phyloP scores from a whole-genome alignment of 805 yeast genomes.

The Metschnikowia proteae region DNA sequence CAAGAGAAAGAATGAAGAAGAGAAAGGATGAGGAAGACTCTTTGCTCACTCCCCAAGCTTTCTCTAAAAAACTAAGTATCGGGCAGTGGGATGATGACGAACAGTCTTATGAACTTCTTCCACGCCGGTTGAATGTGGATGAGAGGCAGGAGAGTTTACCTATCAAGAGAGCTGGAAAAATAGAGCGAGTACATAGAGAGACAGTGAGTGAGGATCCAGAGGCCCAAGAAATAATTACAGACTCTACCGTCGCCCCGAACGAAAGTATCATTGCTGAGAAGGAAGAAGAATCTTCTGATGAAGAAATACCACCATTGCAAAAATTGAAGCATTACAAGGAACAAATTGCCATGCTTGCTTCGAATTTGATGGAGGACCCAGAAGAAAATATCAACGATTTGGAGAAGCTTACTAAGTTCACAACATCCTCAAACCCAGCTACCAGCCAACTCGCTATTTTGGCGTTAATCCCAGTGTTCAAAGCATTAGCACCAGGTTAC shows the following conservation, averaged over 20 bases:
- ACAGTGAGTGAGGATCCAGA: conserved; percentile 4
- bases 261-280: not conserved
- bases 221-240: not conserved
- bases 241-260: not conserved
- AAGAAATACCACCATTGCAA: conserved; percentile 45
- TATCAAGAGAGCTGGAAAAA: conserved; percentile 64
- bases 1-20: conserved; percentile 23
- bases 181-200: conserved; percentile 60
- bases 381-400: conserved; percentile 73
- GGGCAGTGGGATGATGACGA: conserved; percentile 61
- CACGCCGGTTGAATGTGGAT: conserved; percentile 51
- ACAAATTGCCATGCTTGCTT: conserved; percentile 78
- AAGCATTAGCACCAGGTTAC: conserved; percentile 83
- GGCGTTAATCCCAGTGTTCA: conserved; percentile 81
- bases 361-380: conserved; percentile 77
- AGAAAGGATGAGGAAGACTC: conserved; percentile 37
- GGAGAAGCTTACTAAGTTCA: conserved; percentile 66
- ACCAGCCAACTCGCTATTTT: conserved; percentile 69
- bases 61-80: conserved; percentile 18
- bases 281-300: conserved; percentile 1
- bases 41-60: conserved; percentile 35
- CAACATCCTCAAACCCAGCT: conserved; percentile 60
- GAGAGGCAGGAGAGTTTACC: conserved; percentile 70
- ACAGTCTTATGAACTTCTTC: conserved; percentile 71
- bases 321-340: conserved; percentile 64